phyloP scores from a whole-genome alignment of 768 basidiomycete genomes.

The Dictyophora rubrovolvata region DNA sequence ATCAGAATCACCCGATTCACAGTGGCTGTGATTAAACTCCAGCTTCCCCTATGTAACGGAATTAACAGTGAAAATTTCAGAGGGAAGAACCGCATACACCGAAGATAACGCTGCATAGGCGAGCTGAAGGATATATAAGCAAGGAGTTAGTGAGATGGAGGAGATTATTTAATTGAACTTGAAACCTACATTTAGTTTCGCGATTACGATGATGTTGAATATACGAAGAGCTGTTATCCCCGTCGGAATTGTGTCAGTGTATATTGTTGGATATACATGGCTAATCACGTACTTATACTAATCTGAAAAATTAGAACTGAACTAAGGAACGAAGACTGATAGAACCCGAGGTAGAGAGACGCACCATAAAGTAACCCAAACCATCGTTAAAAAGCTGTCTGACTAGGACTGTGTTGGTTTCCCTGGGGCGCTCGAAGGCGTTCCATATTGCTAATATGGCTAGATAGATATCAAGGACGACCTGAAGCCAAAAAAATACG shows the following conservation, averaged over 20 bases:
- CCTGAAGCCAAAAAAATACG: neutral
- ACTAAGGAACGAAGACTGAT: neutral
- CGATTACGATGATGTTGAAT: constrained; percentile 13
- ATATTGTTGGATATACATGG: too few species aligned
- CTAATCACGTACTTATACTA: too few species aligned
- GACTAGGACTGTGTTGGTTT: constrained; percentile 17
- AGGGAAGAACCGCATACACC: too few species aligned
- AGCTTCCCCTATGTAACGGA: too few species aligned
- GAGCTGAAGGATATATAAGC: too few species aligned
- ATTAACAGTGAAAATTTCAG: too few species aligned
- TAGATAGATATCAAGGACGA: neutral
- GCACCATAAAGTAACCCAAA: constrained; percentile 26
- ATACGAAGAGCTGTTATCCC: constrained; percentile 9
- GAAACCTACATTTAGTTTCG: neutral
- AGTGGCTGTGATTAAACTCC: too few species aligned
- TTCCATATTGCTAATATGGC: constrained; percentile 23
- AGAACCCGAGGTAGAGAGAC: constrained; percentile 1
- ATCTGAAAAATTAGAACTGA: neutral
- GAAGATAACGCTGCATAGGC: too few species aligned
- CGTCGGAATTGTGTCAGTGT: neutral
- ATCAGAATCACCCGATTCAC: too few species aligned
- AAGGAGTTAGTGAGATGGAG: too few species aligned
- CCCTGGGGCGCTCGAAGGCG: constrained; percentile 25
- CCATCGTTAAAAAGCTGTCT: constrained; percentile 26
- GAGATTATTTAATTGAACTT: too few species aligned